A percentile compares a stretch with the other conserved stretches of the same genome.
phyloP scores from a whole-genome alignment of 2,329 filamentous ascomycete species.

The Beauveria australis region DNA sequence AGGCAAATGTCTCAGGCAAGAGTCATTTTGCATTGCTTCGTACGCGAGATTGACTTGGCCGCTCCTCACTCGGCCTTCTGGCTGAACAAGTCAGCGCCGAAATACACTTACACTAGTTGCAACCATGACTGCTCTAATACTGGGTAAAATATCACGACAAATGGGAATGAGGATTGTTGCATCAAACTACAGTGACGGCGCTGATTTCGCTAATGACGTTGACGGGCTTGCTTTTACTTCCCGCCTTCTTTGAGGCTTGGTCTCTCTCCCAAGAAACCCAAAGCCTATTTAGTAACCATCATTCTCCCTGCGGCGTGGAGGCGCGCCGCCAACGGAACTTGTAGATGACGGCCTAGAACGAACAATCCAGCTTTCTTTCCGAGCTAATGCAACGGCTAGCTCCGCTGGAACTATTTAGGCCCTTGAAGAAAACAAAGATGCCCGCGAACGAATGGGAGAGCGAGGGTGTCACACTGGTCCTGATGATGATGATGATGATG shows the following conservation, averaged over 20 bases:
- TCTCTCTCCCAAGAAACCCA: too few species aligned
- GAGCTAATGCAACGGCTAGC: slow-evolving; percentile 1
- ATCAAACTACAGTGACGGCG: background rate
- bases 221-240: background rate
- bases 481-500: too few species aligned
- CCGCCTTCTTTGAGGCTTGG: background rate
- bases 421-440: background rate
- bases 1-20: too few species aligned
- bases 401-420: background rate
- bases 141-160: background rate
- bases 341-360: slow-evolving; percentile 8
- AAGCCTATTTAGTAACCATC: too few species aligned
- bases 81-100: too few species aligned
- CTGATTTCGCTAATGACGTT: background rate
- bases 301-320: background rate
- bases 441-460: background rate
- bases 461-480: background rate
- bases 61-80: background rate
- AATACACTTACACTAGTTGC: too few species aligned
- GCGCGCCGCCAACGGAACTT: background rate
- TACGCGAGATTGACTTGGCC: background rate
- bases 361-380: background rate
- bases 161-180: background rate
- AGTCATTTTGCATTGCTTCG: too few species aligned
- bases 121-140: too few species aligned